Evolutionary conservation across 768 basidiomycete genomes (phyloP).

Genomic region (Tricholoma matsutake): DNA sequence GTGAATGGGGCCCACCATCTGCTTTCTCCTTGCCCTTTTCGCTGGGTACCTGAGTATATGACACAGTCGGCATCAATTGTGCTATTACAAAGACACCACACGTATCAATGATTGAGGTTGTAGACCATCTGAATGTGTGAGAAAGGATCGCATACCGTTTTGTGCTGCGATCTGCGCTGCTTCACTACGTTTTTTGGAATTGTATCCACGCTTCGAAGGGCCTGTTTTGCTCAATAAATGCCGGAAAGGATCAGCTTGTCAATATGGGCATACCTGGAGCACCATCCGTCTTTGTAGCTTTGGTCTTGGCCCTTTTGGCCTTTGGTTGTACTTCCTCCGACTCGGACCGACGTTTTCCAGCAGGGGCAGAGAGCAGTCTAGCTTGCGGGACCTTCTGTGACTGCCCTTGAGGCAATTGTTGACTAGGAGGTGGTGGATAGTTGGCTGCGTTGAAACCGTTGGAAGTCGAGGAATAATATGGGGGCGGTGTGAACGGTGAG

Average conservation of each 20-base stretch:
- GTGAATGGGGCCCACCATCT: constrained; percentile 24
- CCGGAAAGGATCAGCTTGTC: background rate
- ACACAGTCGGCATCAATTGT: constrained; percentile 43
- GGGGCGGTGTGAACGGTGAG: constrained; percentile 11
- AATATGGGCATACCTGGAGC: constrained; percentile 12
- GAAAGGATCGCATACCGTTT: constrained; percentile 45
- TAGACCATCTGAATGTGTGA: constrained; percentile 1
- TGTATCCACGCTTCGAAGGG: constrained; percentile 64
- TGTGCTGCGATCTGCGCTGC: constrained; percentile 63
- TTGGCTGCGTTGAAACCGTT: constrained; percentile 11
- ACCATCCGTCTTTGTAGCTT: constrained; percentile 27
- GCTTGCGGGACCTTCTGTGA: constrained; percentile 2
- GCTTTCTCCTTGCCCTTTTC: constrained; percentile 48
- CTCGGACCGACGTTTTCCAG: constrained; percentile 32
- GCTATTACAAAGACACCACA: constrained; percentile 25
- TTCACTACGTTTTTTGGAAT: constrained; percentile 69
- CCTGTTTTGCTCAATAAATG: constrained; percentile 21
- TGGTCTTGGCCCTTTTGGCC: constrained; percentile 44
- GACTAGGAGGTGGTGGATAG: constrained; percentile 2
- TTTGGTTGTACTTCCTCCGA: constrained; percentile 43
- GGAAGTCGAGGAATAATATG: constrained; percentile 8
- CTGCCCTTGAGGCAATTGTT: background rate
- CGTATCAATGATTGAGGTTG: background rate
- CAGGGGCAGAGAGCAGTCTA: constrained; percentile 20
- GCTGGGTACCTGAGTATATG: constrained; percentile 33